Evolutionary conservation across 2,329 filamentous ascomycete species (phyloP).

Genomic region (Neonectria hederae): DNA sequence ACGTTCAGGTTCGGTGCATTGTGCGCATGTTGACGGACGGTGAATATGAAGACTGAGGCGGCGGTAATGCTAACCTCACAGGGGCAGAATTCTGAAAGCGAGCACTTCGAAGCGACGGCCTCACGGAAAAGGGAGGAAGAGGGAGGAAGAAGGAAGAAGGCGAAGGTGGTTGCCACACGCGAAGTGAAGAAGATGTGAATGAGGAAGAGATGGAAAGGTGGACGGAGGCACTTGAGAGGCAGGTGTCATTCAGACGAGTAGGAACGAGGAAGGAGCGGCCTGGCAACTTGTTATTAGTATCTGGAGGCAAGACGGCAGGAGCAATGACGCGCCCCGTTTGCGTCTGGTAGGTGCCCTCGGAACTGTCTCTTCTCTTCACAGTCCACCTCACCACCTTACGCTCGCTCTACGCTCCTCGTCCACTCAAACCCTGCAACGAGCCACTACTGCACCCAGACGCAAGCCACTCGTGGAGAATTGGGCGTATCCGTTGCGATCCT

Average conservation of each 20-base stretch:
- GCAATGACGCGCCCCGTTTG: slow-evolving; percentile 28
- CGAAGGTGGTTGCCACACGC: background rate
- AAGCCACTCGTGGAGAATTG: slow-evolving; percentile 35
- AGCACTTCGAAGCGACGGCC: background rate
- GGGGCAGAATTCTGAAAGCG: background rate
- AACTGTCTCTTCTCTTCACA: slow-evolving; percentile 7
- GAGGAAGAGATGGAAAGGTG: background rate
- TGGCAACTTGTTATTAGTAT: slow-evolving; percentile 31
- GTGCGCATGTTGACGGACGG: slow-evolving; percentile 3
- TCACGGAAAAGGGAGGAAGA: slow-evolving; percentile 3
- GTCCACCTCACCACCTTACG: background rate
- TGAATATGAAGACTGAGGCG: background rate
- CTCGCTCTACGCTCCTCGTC: slow-evolving; percentile 11
- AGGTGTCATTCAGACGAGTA: slow-evolving; percentile 21
- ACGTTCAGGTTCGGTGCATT: slow-evolving; percentile 27
- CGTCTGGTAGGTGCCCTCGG: slow-evolving; percentile 30
- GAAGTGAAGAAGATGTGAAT: background rate
- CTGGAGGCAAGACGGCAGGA: slow-evolving; percentile 13
- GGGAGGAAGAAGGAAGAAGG: slow-evolving; percentile 9
- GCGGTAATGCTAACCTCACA: background rate
- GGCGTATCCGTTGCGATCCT: slow-evolving; percentile 30
- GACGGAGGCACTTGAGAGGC: slow-evolving; percentile 12
- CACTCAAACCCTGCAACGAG: slow-evolving; percentile 35
- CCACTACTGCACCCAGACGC: slow-evolving; percentile 32
- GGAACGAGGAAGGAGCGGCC: slow-evolving; percentile 19